These are phyloP conservation scores for Tulasnella sp. DNA, from an alignment of 768 basidiomycete genomes.

Conservation along the genomic window DNA sequence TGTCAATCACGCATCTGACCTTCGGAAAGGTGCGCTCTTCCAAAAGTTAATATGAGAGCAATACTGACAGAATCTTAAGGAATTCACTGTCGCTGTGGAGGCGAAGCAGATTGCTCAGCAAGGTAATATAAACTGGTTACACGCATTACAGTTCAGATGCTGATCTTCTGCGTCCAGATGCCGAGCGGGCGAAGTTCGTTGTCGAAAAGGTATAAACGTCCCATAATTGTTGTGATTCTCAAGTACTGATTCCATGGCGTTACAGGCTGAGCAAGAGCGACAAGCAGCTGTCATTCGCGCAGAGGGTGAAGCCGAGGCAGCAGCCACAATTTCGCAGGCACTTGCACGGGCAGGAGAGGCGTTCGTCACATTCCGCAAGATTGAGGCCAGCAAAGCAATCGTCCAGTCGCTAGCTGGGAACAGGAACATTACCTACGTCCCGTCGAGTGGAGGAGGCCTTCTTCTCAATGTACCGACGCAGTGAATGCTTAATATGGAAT, in stretches of 20 bases:
- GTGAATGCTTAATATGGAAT: conserved; percentile 9
- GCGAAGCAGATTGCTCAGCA: conserved; percentile 99
- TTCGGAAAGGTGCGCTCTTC: conserved; percentile 62
- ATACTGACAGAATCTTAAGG: conserved; percentile 34
- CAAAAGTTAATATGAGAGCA: not conserved
- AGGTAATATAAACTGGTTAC: conserved; percentile 38
- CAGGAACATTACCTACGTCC: conserved; percentile 83
- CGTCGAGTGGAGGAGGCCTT: conserved; percentile 68
- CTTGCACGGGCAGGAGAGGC: conserved; percentile 92
- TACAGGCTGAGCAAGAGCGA: conserved; percentile 94
- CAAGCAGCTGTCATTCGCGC: conserved; percentile 97
- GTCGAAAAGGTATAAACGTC: conserved; percentile 75
- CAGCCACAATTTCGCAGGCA: conserved; percentile 80
- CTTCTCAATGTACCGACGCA: conserved; percentile 70
- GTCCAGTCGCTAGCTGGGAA: conserved; percentile 71
- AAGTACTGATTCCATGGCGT: not conserved
- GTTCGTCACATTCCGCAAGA: conserved; percentile 88
- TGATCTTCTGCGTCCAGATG: conserved; percentile 44
- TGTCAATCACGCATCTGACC: conserved; percentile 67
- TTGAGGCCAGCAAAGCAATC: conserved; percentile 97
- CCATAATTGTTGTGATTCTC: not conserved
- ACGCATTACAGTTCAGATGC: not conserved
- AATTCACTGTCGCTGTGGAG: conserved; percentile 96
- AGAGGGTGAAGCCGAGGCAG: conserved; percentile 97
- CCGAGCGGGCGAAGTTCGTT: conserved; percentile 97